Percentiles rank a stretch among this genome's conserved stretches.
These are phyloP conservation scores for Backusella macrospora DNA, from an alignment of 192 early-diverging fungal species.

Conservation along the genomic window DNA sequence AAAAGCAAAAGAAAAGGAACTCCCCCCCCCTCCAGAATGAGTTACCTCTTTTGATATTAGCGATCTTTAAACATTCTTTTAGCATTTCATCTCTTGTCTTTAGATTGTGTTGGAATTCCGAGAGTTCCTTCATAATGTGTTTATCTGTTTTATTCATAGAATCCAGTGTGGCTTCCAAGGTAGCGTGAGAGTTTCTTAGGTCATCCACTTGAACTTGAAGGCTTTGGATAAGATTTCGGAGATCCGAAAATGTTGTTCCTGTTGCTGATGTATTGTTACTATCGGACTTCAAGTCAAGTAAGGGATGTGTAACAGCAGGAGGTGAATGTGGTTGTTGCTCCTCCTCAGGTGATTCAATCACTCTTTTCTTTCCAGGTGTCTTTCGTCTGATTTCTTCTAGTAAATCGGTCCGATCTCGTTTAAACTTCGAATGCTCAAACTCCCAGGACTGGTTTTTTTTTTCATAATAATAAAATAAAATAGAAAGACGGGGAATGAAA, in stretches of 20 bases:
- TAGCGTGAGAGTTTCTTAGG: neutral
- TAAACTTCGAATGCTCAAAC: constrained; percentile 22
- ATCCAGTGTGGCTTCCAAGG: constrained; percentile 9
- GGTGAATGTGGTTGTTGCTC: too few relatives aligned
- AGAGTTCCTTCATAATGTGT: neutral
- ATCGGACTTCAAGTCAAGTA: neutral
- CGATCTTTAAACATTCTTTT: neutral
- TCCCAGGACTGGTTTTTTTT: constrained; percentile 20
- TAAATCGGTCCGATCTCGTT: constrained; percentile 22
- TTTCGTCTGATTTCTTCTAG: constrained; percentile 26
- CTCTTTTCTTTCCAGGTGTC: constrained; percentile 27
- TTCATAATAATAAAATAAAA: neutral
- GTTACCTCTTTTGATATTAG: constrained; percentile 1
- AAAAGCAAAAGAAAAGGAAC: neutral
- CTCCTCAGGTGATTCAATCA: neutral
- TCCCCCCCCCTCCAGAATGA: too few relatives aligned
- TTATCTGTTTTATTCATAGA: neutral
- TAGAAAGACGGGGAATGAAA: neutral
- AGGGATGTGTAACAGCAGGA: neutral
- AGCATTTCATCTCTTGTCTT: constrained; percentile 9
- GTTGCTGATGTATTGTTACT: too few relatives aligned
- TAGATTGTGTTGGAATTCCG: neutral
- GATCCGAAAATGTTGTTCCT: too few relatives aligned
- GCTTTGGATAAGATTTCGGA: neutral
- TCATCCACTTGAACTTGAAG: constrained; percentile 9